Percentiles rank a stretch among this genome's conserved stretches.
These are phyloP conservation scores for Citrus unshiu DNA, from an alignment of 345 rosid species.

Conservation along the genomic window DNA sequence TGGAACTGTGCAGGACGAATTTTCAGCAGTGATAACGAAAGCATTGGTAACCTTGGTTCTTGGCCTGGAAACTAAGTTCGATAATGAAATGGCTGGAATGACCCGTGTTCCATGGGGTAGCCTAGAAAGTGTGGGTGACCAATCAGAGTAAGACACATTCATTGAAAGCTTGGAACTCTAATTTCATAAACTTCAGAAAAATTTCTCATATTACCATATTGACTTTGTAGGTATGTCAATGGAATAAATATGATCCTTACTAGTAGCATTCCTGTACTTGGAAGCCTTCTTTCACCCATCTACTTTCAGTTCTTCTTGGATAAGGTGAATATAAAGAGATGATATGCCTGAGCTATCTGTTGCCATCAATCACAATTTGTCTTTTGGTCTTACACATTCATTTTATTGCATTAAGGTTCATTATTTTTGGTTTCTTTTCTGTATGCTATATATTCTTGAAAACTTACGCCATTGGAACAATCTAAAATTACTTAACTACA, in stretches of 20 bases:
- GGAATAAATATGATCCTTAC: conserved; percentile 55
- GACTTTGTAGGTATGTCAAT: conserved; percentile 64
- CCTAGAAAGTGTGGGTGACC: conserved; percentile 99
- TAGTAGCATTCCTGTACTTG: conserved; percentile 59
- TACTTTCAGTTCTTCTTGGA: conserved; percentile 80
- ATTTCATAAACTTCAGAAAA: not conserved
- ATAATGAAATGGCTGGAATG: conserved; percentile 94
- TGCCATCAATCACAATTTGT: not conserved
- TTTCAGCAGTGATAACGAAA: conserved; percentile 88
- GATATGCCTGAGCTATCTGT: too few relatives aligned
- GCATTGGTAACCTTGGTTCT: conserved; percentile 87
- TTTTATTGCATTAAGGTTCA: not conserved
- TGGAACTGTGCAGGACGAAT: conserved; percentile 72
- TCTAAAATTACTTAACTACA: not conserved
- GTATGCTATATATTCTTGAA: not conserved
- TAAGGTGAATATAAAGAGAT: conserved; percentile 41
- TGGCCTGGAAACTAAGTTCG: conserved; percentile 94
- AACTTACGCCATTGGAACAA: not conserved
- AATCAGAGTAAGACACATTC: conserved; percentile 64
- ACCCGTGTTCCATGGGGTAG: conserved; percentile 94
- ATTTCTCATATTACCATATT: conserved; percentile 12
- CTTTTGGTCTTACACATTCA: not conserved
- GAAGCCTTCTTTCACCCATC: conserved; percentile 63
- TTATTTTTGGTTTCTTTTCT: not conserved
- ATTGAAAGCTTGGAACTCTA: not conserved